A percentile compares a stretch with the other conserved stretches of the same genome.
Evolutionary conservation across 306 rosid species (phyloP).

Genomic region (Vicia sativa): DNA sequence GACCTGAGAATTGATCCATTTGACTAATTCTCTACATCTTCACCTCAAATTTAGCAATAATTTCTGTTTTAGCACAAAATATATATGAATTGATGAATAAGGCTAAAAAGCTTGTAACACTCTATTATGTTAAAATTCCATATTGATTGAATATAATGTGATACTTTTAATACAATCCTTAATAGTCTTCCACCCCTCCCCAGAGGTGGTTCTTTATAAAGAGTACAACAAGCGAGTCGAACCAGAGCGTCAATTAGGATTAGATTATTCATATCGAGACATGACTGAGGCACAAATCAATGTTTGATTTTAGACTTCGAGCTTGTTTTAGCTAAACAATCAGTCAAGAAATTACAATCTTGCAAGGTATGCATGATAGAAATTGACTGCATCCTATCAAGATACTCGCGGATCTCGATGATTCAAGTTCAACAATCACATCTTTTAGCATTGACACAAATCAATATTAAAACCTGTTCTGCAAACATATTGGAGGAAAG

Average conservation of each 20-base stretch:
- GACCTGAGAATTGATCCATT: constrained; percentile 92
- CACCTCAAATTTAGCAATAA: constrained; percentile 11
- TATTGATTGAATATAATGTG: neutral
- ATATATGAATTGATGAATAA: constrained; percentile 2
- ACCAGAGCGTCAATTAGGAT: no score
- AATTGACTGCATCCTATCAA: neutral
- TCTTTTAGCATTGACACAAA: neutral
- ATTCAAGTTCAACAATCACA: neutral
- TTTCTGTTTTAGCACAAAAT: neutral
- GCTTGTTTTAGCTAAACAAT: neutral
- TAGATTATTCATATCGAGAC: no score
- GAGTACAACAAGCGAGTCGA: neutral
- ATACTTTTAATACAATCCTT: neutral
- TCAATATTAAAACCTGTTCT: neutral
- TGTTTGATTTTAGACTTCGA: neutral
- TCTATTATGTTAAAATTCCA: neutral
- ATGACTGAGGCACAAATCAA: no score
- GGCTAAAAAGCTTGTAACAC: neutral
- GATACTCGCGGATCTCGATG: neutral
- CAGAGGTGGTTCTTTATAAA: neutral
- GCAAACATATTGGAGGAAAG: neutral
- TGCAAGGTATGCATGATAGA: neutral
- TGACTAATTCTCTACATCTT: constrained; percentile 46
- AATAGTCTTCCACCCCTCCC: neutral
- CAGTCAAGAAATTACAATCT: neutral